Percentiles rank a stretch among this genome's conserved stretches.
phyloP scores from a whole-genome alignment of 108 stramenopile species.

The Discostella pseudostelligera region DNA sequence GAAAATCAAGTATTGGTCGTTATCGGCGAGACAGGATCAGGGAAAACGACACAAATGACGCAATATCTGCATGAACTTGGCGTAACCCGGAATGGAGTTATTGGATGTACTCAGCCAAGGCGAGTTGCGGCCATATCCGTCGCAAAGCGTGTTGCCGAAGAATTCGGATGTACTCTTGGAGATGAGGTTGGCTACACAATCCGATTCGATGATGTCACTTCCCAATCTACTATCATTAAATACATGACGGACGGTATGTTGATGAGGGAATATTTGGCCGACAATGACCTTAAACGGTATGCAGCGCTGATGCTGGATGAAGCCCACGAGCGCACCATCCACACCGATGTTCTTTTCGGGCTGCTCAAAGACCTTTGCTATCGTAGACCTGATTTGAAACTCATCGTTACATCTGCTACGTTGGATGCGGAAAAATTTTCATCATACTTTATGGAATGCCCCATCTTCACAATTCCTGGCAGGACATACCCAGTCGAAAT shows the following conservation, averaged over 20 bases:
- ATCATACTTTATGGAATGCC: constrained; percentile 92
- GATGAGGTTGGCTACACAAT: constrained; percentile 97
- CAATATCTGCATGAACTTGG: constrained; percentile 98
- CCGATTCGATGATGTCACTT: constrained; percentile 98
- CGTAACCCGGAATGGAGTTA: constrained; percentile 86
- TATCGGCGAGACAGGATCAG: constrained; percentile 96
- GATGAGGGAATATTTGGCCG: constrained; percentile 94
- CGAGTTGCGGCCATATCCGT: constrained; percentile 98
- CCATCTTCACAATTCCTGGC: constrained; percentile 98
- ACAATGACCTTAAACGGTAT: constrained; percentile 89
- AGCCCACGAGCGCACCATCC: constrained; percentile 98
- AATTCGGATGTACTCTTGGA: constrained; percentile 92
- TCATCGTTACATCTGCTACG: constrained; percentile 96
- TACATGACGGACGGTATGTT: constrained; percentile 99
- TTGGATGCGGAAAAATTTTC: constrained; percentile 98
- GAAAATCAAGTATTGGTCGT: constrained; percentile 94
- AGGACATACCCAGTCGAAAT: constrained; percentile 97
- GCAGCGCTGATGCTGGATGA: constrained; percentile 92
- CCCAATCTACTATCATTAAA: constrained; percentile 91
- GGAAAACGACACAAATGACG: constrained; percentile 99
- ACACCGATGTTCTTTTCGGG: constrained; percentile 98
- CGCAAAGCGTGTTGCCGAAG: constrained; percentile 99
- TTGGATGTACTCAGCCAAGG: constrained; percentile 98
- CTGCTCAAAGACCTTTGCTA: constrained; percentile 91
- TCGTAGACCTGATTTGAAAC: constrained; percentile 88